These are phyloP conservation scores for Saccharomyces kudriavzevii DNA, from an alignment of 805 yeast species.

Conservation along the genomic window DNA sequence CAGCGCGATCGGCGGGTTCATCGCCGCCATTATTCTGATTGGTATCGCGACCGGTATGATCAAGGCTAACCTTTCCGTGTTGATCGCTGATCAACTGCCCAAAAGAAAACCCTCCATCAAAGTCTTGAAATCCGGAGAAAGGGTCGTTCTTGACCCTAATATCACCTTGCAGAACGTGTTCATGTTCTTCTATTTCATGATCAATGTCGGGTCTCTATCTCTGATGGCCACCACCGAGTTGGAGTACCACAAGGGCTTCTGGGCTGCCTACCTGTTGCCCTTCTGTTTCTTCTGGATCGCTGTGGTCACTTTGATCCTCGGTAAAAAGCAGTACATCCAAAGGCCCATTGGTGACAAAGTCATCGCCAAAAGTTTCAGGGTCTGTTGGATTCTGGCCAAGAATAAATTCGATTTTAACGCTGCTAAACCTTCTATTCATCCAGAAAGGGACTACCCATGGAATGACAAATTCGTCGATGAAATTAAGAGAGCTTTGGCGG, in stretches of 20 bases:
- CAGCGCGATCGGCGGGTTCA: slow-evolving; percentile 57
- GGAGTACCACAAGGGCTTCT: slow-evolving; percentile 57
- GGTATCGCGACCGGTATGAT: slow-evolving; percentile 80
- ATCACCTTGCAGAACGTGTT: slow-evolving; percentile 66
- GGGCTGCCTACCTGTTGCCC: slow-evolving; percentile 71
- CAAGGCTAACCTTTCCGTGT: slow-evolving; percentile 59
- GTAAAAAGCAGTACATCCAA: slow-evolving; percentile 48
- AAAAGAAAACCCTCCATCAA: slow-evolving; percentile 52
- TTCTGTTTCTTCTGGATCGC: slow-evolving; percentile 60
- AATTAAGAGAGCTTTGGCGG: slow-evolving; percentile 53
- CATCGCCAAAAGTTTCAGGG: slow-evolving; percentile 44
- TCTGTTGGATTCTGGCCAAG: slow-evolving; percentile 36
- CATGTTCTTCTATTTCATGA: slow-evolving; percentile 68
- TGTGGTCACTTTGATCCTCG: slow-evolving; percentile 42
- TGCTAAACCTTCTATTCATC: slow-evolving; percentile 51
- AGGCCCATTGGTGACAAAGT: slow-evolving; percentile 57
- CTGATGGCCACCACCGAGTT: slow-evolving; percentile 71
- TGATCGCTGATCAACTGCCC: slow-evolving; percentile 70
- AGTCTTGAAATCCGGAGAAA: slow-evolving; percentile 52
- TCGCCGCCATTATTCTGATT: slow-evolving; percentile 37
- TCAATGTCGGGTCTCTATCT: slow-evolving; percentile 67
- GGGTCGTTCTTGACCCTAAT: slow-evolving; percentile 61
- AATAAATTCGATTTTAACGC: slow-evolving; percentile 44
- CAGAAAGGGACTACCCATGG: slow-evolving; percentile 47
- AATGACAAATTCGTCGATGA: slow-evolving; percentile 66